Evolutionary conservation across 2,329 filamentous ascomycete genomes (phyloP).

Genomic region (Botrytis porri): DNA sequence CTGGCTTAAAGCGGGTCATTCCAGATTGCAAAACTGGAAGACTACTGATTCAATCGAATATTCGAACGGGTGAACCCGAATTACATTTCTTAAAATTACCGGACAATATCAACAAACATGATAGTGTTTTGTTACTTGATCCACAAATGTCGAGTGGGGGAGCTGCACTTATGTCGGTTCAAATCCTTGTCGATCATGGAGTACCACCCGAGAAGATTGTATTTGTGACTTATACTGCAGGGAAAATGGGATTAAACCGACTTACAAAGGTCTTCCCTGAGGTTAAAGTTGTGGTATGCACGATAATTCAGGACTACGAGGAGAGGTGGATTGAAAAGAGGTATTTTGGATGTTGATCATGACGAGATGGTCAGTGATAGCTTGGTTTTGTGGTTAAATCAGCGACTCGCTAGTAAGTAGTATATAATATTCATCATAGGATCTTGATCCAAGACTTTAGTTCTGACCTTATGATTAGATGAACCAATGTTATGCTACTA

Average conservation of each 20-base stretch:
- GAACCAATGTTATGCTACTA: background rate
- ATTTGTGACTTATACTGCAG: constrained; percentile 89
- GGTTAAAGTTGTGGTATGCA: constrained; percentile 81
- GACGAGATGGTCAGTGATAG: background rate
- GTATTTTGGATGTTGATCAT: constrained; percentile 77
- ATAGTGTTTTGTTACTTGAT: constrained; percentile 82
- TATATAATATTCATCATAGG: background rate
- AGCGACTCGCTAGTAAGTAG: background rate
- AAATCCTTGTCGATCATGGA: constrained; percentile 92
- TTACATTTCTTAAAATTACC: constrained; percentile 85
- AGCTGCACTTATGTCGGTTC: constrained; percentile 84
- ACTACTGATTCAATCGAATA: constrained; percentile 85
- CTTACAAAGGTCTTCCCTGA: constrained; percentile 85
- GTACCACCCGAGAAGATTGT: constrained; percentile 82
- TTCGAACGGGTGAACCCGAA: constrained; percentile 83
- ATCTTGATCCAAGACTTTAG: background rate
- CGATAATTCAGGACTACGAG: constrained; percentile 77
- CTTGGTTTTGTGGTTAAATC: too few relatives aligned
- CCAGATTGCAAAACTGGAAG: constrained; percentile 89
- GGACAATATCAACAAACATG: constrained; percentile 67
- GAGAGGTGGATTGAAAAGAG: constrained; percentile 85
- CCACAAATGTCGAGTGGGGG: constrained; percentile 94
- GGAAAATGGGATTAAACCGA: constrained; percentile 77
- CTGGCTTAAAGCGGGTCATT: constrained; percentile 82
- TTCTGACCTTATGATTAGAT: background rate